phyloP scores from a whole-genome alignment of 106 monocot species.

The Dioscorea dumetorum region DNA sequence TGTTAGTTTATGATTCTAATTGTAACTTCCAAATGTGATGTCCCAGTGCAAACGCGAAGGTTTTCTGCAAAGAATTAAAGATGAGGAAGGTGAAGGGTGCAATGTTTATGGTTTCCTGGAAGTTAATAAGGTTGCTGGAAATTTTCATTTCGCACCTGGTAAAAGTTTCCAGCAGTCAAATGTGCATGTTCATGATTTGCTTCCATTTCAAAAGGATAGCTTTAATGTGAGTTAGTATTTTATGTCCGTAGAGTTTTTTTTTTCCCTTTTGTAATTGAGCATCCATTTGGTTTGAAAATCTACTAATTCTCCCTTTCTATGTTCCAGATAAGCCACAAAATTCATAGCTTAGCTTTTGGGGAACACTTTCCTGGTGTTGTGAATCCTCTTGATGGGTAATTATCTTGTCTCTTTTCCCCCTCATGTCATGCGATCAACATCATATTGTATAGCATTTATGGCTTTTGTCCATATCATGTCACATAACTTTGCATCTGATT shows the following conservation, averaged over 20 bases:
- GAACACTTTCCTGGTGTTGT: conserved; percentile 76
- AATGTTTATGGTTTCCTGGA: conserved; percentile 91
- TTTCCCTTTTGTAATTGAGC: too few species aligned
- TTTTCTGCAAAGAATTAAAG: conserved; percentile 88
- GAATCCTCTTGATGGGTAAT: conserved; percentile 96
- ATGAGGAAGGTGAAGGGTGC: conserved; percentile 97
- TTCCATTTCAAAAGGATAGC: conserved; percentile 79
- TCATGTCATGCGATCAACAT: neutral
- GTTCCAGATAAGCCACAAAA: conserved; percentile 82
- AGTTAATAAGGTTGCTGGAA: conserved; percentile 95
- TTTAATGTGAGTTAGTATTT: conserved; percentile 46
- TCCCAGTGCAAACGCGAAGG: conserved; percentile 90
- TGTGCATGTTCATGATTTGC: conserved; percentile 81
- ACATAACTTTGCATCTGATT: neutral
- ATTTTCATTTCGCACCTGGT: conserved; percentile 97
- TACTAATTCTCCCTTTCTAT: conserved; percentile 1
- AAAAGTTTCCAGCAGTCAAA: conserved; percentile 96
- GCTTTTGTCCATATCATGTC: neutral
- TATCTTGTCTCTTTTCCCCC: neutral
- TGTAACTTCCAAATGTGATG: neutral
- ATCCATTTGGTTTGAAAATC: too few species aligned
- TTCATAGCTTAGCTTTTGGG: conserved; percentile 78
- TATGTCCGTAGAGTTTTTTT: too few species aligned
- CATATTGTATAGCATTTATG: conserved; percentile 1
- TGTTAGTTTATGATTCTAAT: neutral